phyloP scores from a whole-genome alignment of 2,329 filamentous ascomycete genomes.

The Emergomyces orientalis region DNA sequence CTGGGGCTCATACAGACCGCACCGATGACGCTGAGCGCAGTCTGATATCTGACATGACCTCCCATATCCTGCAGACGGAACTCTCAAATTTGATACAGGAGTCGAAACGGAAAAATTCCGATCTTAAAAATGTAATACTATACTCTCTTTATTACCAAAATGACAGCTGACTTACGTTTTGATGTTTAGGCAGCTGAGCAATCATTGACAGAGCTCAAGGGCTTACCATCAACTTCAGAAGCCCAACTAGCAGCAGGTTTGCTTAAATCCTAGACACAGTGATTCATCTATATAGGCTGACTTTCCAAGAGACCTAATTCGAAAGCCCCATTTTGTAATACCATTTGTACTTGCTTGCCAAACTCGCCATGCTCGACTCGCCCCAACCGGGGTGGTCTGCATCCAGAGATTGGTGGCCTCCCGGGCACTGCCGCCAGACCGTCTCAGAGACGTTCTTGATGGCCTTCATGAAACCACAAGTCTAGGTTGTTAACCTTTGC shows the following conservation, averaged over 20 bases:
- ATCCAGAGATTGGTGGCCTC: conserved; percentile 81
- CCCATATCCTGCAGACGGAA: conserved; percentile 80
- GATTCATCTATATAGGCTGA: conserved; percentile 18
- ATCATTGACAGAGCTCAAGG: conserved; percentile 80
- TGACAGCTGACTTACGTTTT: conserved; percentile 19
- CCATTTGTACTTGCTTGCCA: conserved; percentile 90
- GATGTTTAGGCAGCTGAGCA: conserved; percentile 71
- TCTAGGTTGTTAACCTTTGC: conserved; percentile 46
- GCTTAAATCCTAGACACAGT: conserved; percentile 14
- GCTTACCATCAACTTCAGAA: conserved; percentile 64
- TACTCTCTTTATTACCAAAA: background rate
- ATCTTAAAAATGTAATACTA: conserved; percentile 58
- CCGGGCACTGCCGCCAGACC: conserved; percentile 65
- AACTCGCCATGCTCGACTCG: conserved; percentile 84
- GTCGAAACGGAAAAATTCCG: conserved; percentile 87
- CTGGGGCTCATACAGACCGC: background rate
- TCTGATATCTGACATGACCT: conserved; percentile 58
- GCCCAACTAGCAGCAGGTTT: conserved; percentile 62
- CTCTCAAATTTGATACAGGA: conserved; percentile 87
- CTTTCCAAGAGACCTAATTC: conserved; percentile 60
- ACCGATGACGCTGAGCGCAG: background rate
- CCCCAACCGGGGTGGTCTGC: conserved; percentile 75
- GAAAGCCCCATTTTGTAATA: conserved; percentile 74
- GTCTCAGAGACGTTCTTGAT: conserved; percentile 77
- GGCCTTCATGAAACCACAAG: conserved; percentile 73